These are phyloP conservation scores for Angomonas ambiguus DNA, from an alignment of 208 protist species.

Conservation along the genomic window DNA sequence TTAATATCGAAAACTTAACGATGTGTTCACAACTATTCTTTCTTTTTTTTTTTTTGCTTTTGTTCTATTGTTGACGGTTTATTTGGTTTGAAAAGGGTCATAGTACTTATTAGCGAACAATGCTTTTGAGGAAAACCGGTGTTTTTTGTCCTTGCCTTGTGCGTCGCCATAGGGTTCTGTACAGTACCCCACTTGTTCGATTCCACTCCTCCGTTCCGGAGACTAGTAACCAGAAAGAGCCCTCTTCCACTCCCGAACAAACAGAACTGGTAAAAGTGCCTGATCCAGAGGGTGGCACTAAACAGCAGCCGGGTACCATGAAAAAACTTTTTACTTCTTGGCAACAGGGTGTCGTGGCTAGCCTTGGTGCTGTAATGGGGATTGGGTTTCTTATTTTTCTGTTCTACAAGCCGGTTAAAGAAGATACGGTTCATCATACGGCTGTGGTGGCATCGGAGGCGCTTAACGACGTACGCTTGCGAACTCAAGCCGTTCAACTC, in stretches of 20 bases:
- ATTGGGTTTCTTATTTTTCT: conserved; percentile 75
- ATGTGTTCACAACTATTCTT: too few relatives aligned
- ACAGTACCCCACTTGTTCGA: too few relatives aligned
- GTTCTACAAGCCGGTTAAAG: conserved; percentile 79
- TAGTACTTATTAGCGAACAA: too few relatives aligned
- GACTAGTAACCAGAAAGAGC: not conserved
- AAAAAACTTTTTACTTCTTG: conserved; percentile 65
- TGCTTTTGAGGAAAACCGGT: too few relatives aligned
- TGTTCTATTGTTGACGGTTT: not conserved
- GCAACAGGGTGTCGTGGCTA: conserved; percentile 85
- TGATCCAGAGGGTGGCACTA: too few relatives aligned
- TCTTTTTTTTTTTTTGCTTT: conserved; percentile 10
- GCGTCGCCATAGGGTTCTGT: too few relatives aligned
- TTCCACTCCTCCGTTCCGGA: too few relatives aligned
- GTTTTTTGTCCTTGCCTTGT: too few relatives aligned
- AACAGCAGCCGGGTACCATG: conserved; percentile 13
- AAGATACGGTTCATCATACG: conserved; percentile 89
- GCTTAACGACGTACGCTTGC: conserved; percentile 57
- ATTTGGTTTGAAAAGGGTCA: conserved; percentile 10
- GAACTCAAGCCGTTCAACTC: conserved; percentile 60
- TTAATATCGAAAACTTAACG: too few relatives aligned
- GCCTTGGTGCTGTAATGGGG: conserved; percentile 81
- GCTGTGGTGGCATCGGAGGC: conserved; percentile 82
- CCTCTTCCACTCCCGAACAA: not conserved
- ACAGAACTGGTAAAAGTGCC: not conserved